Percentiles rank a stretch among this genome's conserved stretches.
Conservation (phyloP, 2,329 filamentous ascomycete species). For the Epichloe gansuensis region DNA sequence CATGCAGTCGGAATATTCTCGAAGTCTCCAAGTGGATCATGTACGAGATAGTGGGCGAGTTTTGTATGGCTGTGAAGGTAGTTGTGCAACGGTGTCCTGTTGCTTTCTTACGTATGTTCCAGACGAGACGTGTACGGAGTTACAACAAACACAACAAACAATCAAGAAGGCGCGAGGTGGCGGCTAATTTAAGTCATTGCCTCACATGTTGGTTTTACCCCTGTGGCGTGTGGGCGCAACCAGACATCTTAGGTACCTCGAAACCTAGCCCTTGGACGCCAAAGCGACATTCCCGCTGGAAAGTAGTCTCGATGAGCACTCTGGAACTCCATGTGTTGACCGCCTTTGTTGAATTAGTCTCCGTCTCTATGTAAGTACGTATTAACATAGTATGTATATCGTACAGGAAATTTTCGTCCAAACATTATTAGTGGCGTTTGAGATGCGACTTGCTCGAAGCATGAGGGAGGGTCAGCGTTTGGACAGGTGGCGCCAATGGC, state of each 20-base stretch:
- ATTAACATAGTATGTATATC: no score
- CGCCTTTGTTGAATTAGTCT: no score
- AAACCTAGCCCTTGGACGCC: no score
- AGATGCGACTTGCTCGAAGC: not conserved
- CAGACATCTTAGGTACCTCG: no score
- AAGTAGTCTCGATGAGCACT: not conserved
- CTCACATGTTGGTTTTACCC: no score
- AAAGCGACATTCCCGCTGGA: no score
- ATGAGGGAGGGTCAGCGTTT: not conserved
- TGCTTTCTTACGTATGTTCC: not conserved
- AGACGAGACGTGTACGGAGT: not conserved
- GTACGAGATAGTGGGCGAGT: not conserved
- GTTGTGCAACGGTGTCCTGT: not conserved
- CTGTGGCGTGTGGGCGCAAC: no score
- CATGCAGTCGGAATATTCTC: slow-evolving; percentile 15
- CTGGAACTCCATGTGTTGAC: not conserved
- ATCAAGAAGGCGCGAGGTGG: not conserved
- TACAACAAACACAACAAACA: not conserved
- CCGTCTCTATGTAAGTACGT: no score
- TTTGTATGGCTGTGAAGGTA: no score
- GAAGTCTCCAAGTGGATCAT: slow-evolving; percentile 8
- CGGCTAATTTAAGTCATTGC: slow-evolving; percentile 2
- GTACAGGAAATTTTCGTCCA: not conserved
- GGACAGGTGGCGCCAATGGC: slow-evolving; percentile 7
- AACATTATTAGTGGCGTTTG: not conserved